Conservation (phyloP, 768 basidiomycete genomes). For the Boletus pseudopeckii region DNA sequence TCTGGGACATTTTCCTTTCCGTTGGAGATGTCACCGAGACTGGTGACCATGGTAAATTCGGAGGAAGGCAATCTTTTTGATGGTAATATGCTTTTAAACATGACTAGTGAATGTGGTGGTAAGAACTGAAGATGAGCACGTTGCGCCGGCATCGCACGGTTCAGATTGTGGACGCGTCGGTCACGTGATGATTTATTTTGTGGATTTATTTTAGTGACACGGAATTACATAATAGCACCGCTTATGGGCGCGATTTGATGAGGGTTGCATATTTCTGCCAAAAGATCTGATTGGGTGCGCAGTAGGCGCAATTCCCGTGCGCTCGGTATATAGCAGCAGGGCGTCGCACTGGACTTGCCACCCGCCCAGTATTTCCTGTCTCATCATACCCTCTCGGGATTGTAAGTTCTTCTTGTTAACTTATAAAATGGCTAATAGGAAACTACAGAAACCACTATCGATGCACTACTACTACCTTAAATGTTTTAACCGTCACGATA, state of each 20-base stretch:
- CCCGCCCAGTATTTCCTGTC: background rate
- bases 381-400: background rate
- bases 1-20: constrained; percentile 71
- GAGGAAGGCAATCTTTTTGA: constrained; percentile 61
- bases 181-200: constrained; percentile 34
- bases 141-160: constrained; percentile 20
- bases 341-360: background rate
- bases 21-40: constrained; percentile 43
- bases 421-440: constrained; percentile 10
- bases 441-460: constrained; percentile 13
- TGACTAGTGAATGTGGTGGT: constrained; percentile 26
- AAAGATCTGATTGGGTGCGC: constrained; percentile 15
- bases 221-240: constrained; percentile 17
- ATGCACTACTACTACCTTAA: constrained; percentile 15
- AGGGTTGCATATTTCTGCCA: background rate
- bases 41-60: constrained; percentile 73
- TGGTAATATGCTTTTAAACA: constrained; percentile 82
- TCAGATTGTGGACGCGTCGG: constrained; percentile 29
- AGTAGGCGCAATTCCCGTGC: constrained; percentile 27
- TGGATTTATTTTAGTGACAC: background rate
- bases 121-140: background rate
- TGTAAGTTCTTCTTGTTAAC: constrained; percentile 3
- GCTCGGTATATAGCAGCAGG: constrained; percentile 28
- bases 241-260: constrained; percentile 19
- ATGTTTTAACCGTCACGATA: constrained; percentile 3